Evolutionary conservation across 345 rosid genomes (phyloP).

Genomic region (Populus simonii): DNA sequence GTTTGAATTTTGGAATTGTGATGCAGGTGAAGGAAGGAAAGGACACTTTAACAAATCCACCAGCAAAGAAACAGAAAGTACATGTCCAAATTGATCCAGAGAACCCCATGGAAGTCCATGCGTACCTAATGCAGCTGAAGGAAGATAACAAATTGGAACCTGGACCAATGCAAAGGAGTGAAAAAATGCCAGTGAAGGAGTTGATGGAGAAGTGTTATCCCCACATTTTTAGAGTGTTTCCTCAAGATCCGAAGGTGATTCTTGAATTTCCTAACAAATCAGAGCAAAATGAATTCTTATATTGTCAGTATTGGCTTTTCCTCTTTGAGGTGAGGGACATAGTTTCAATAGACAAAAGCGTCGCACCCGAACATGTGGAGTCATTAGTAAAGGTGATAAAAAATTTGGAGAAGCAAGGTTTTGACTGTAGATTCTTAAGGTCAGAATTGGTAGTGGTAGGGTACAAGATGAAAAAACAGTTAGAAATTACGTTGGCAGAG

Average conservation of each 20-base stretch:
- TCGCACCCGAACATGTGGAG: slow-evolving; percentile 22
- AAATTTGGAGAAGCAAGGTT: slow-evolving; percentile 27
- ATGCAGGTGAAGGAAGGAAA: slow-evolving; percentile 15
- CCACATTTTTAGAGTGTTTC: slow-evolving; percentile 26
- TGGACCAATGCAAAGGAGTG: slow-evolving; percentile 19
- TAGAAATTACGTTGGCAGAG: slow-evolving; percentile 18
- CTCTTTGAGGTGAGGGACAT: slow-evolving; percentile 27
- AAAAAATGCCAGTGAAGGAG: slow-evolving; percentile 26
- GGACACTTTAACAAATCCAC: slow-evolving; percentile 2
- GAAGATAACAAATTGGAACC: slow-evolving; percentile 28
- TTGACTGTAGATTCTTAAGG: slow-evolving; percentile 33
- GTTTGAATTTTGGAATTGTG: background rate
- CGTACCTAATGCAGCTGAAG: slow-evolving; percentile 27
- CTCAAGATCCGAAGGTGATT: slow-evolving; percentile 19
- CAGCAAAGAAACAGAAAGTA: slow-evolving; percentile 20
- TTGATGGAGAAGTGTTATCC: slow-evolving; percentile 30
- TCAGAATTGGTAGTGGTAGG: slow-evolving; percentile 25
- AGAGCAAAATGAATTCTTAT: slow-evolving; percentile 18
- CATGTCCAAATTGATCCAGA: slow-evolving; percentile 23
- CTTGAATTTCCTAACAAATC: slow-evolving; percentile 8
- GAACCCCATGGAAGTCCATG: slow-evolving; percentile 27
- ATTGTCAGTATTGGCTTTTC: slow-evolving; percentile 25
- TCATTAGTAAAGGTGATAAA: slow-evolving; percentile 19
- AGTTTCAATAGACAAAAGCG: slow-evolving; percentile 18
- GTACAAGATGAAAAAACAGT: slow-evolving; percentile 19